These are phyloP conservation scores for Macrophomina tecta DNA, from an alignment of 2,329 filamentous ascomycete species.

Conservation along the genomic window DNA sequence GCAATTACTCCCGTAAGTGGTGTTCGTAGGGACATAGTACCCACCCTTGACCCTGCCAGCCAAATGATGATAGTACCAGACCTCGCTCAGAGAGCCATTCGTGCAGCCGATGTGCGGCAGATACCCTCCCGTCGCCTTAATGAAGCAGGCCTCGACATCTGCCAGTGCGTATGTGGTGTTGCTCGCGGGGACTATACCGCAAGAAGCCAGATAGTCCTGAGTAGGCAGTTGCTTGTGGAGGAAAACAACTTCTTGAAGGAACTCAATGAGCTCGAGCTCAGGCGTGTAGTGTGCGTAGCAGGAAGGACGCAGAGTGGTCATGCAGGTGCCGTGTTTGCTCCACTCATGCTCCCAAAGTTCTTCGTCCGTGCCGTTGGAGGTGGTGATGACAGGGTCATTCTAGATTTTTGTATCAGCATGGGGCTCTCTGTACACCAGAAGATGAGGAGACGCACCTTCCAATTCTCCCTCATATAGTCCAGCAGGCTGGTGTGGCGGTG, in stretches of 20 bases:
- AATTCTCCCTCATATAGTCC: conserved; percentile 71
- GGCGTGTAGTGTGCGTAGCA: conserved; percentile 67
- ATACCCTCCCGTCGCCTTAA: conserved; percentile 53
- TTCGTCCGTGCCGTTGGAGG: conserved; percentile 52
- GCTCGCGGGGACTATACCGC: conserved; percentile 63
- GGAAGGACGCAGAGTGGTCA: conserved; percentile 68
- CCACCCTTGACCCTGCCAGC: conserved; percentile 65
- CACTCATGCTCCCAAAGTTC: conserved; percentile 74
- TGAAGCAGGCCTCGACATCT: conserved; percentile 65
- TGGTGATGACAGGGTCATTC: conserved; percentile 27
- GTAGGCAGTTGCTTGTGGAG: conserved; percentile 71
- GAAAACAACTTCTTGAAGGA: conserved; percentile 69
- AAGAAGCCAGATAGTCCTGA: conserved; percentile 66
- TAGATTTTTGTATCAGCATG: neutral
- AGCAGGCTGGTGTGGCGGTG: conserved; percentile 63
- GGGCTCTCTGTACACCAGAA: neutral
- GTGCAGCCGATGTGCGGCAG: conserved; percentile 67
- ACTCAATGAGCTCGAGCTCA: conserved; percentile 70
- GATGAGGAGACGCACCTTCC: conserved; percentile 60
- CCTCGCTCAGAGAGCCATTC: conserved; percentile 56
- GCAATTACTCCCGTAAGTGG: conserved; percentile 57
- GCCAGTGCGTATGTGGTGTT: conserved; percentile 64
- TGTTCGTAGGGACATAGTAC: conserved; percentile 62
- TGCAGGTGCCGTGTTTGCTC: conserved; percentile 75
- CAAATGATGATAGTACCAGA: conserved; percentile 70